Evolutionary conservation across 306 rosid species (phyloP), one percentile per base, ranked within the genome.

Genomic region (Acacia acuminata): DNA sequence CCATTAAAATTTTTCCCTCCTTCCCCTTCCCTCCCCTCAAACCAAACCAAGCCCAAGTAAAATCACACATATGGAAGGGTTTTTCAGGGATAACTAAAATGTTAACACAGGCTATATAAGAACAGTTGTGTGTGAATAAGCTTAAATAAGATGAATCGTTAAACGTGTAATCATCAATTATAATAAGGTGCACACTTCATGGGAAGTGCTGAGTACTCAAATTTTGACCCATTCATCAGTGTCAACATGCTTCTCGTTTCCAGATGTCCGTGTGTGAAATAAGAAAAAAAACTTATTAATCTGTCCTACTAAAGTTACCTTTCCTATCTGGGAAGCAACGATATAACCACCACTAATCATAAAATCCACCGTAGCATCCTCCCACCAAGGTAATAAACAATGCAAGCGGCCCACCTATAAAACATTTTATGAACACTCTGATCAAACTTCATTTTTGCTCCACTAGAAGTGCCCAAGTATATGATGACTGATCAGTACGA

Each of bases 331-430:
- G 72, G 89, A 34, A 55, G 82, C 47, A 77, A 93, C 93, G 65
- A 85, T 88, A 77, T 96, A 96, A 71, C 98, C 97, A 32, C 97
- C 98, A 81, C 94, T 92, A 38, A 86, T 85, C 98, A 92, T 92
- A 79, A 96, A 96, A 86, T 85, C 90, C 67, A 92, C 97, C 7
- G 93, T 83, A 63, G 94, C 94, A 86, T 96, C 96, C 79, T 91
- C 92, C 97, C 97, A 92, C 96, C 96, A 93, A 47, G 99, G 98
- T 55, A 90, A 44, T 79, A 87, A 82, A 83, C 98, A 93, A 85
- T 96, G 98, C 91, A 92, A 88, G 77, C 98, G 97, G 32, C 94
- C 94, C 16, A 90, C 87, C 97, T 92, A 82, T 56, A 70, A 14
- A 81, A 83, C 42, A 82, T 61, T 64, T 75, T 60, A 79, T 22